Base-by-base conservation (phyloP, 2,329 filamentous ascomycete genomes). In the Albifimbria verrucaria region DNA sequence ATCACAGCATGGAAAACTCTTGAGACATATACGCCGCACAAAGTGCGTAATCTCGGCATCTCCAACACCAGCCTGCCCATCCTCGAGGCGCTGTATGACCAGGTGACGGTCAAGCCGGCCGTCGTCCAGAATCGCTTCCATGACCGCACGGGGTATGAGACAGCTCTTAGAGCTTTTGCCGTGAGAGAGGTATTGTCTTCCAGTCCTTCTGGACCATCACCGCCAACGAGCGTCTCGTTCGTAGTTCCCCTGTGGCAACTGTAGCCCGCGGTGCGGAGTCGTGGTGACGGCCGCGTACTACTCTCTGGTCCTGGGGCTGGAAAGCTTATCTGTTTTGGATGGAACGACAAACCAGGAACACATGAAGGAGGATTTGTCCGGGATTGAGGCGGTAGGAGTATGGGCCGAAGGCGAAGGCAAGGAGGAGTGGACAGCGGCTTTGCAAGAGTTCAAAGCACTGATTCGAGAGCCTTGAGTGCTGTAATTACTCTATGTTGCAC, bases 111-210 rank as follows among this genome's bases (percentile, higher is more conserved):
- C 42, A 72, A 71, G 55, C 76, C 76, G 1, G 75, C 79, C 1
- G 79, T 92, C 2, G 85, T 92, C 5, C 90, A 94, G 71, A 93
- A 94, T 63, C 80, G 88, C 2, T 90, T 94, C 69, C 81, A 86
- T 63, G 68, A 72, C 2, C 69, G 72, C 2, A 87, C 83, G 0
- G 63, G 66, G 2, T 88, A 81, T 60, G 89, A 92, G 57, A 70
- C 73, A 0, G 70, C 73, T 1, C 68, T 92, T 17, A 80, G 89
- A 21, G 69, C 72, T 1, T 78, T 54, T 81, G 77, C 52, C 68
- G 71, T n/a, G 59, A 66, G 21, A 59, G 65, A 28, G 65, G 60
- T 10, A 73, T 80, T 52, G 60, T 70, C 15, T 82, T 79, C 60
- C 79, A 83, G 66, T 69, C 75, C 9, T 84, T 82, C 61, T 82